These are phyloP conservation scores for Diutina neorugosa DNA, from an alignment of 1,139 yeast genomes.

Conservation along the genomic window DNA sequence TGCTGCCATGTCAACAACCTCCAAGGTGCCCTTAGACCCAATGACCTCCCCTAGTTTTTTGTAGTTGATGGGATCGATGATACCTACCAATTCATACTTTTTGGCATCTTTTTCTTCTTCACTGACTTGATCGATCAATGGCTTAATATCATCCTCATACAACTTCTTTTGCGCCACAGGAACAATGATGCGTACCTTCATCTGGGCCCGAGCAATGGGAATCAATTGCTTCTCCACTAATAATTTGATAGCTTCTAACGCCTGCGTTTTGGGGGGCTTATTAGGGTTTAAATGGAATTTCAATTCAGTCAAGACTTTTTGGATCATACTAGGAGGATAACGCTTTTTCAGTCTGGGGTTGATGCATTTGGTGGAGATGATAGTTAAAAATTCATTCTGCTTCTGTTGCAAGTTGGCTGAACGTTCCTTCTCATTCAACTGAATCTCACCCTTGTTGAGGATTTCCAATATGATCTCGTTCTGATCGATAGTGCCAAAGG, in stretches of 20 bases:
- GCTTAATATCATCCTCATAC: slow-evolving; percentile 36
- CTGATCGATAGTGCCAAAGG: slow-evolving; percentile 67
- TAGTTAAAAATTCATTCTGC: slow-evolving; percentile 72
- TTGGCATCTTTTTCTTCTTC: slow-evolving; percentile 36
- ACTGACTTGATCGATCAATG: slow-evolving; percentile 41
- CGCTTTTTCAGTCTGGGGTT: slow-evolving; percentile 84
- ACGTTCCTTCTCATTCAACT: slow-evolving; percentile 87
- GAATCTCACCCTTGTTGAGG: slow-evolving; percentile 83
- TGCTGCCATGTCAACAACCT: slow-evolving; percentile 86
- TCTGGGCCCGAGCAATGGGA: slow-evolving; percentile 89
- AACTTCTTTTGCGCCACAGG: slow-evolving; percentile 39
- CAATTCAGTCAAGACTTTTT: slow-evolving; percentile 69
- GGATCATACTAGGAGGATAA: slow-evolving; percentile 90
- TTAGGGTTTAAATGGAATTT: slow-evolving; percentile 74
- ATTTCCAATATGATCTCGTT: slow-evolving; percentile 72
- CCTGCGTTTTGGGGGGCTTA: slow-evolving; percentile 77
- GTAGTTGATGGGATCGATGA: slow-evolving; percentile 84
- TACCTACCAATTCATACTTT: slow-evolving; percentile 51
- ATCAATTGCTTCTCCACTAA: slow-evolving; percentile 69
- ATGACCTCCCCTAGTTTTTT: slow-evolving; percentile 20
- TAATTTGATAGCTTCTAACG: slow-evolving; percentile 79
- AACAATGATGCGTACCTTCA: slow-evolving; percentile 62
- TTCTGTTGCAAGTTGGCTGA: slow-evolving; percentile 63
- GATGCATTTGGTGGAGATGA: slow-evolving; percentile 82
- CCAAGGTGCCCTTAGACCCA: slow-evolving; percentile 45